Conservation (phyloP, 805 yeast species). For the Schwanniomyces pseudopolymorphus region DNA sequence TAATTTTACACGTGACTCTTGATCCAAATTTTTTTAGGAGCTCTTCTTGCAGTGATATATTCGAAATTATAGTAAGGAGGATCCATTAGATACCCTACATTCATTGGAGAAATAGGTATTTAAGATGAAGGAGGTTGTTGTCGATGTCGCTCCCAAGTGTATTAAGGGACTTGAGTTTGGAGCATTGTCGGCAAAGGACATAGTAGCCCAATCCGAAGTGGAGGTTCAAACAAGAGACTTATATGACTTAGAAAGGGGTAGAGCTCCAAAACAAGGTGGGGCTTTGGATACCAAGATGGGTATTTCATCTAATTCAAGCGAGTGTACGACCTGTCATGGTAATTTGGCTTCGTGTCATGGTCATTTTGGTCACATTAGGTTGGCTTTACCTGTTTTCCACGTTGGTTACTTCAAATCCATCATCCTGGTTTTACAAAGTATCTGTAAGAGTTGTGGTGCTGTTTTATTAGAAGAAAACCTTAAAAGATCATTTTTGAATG, state of each 20-base stretch:
- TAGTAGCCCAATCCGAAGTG: slow-evolving; percentile 90
- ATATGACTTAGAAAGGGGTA: slow-evolving; percentile 85
- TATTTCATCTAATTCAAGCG: slow-evolving; percentile 79
- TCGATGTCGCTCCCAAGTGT: slow-evolving; percentile 84
- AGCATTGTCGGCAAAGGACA: slow-evolving; percentile 88
- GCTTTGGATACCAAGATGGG: slow-evolving; percentile 96
- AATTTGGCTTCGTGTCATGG: slow-evolving; percentile 94
- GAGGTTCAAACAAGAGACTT: slow-evolving; percentile 90
- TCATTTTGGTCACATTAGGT: slow-evolving; percentile 92
- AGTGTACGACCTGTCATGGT: slow-evolving; percentile 91
- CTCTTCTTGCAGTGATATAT: neutral
- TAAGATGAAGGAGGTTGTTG: slow-evolving; percentile 49
- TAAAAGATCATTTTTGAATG: slow-evolving; percentile 68
- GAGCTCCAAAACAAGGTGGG: slow-evolving; percentile 79
- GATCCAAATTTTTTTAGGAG: slow-evolving; percentile 3
- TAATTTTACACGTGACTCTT: neutral
- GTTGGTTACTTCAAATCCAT: slow-evolving; percentile 95
- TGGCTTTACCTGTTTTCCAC: slow-evolving; percentile 95
- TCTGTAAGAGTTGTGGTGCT: slow-evolving; percentile 87
- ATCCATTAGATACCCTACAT: neutral
- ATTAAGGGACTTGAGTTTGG: slow-evolving; percentile 91
- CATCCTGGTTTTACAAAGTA: slow-evolving; percentile 81
- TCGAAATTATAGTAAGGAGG: neutral
- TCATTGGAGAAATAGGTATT: neutral
- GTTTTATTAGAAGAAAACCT: slow-evolving; percentile 71